These are phyloP conservation scores for Diaporthe velutina DNA, from an alignment of 2,329 filamentous ascomycete species.

Conservation along the genomic window DNA sequence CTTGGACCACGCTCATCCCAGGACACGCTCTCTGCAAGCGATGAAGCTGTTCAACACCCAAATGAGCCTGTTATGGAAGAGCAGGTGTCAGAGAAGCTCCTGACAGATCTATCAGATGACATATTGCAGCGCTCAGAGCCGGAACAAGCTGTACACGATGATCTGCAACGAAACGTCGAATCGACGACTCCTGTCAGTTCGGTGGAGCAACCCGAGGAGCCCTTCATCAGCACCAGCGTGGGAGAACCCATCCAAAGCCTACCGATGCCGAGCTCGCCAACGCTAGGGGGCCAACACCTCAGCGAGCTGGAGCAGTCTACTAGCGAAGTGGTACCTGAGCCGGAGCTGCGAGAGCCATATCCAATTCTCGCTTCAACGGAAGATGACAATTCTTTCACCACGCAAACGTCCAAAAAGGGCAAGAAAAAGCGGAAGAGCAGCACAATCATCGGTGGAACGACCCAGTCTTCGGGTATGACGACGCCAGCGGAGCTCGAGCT, in stretches of 20 bases:
- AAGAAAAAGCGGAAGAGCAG: conserved; percentile 43
- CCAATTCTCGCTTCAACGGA: conserved; percentile 39
- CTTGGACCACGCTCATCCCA: neutral
- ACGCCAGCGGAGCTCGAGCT: neutral
- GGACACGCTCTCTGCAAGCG: neutral
- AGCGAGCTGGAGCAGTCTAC: neutral
- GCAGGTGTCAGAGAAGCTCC: neutral
- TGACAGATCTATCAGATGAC: neutral
- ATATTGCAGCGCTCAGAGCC: neutral
- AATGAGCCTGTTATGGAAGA: neutral
- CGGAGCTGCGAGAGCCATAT: conserved; percentile 38
- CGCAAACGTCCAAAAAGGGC: conserved; percentile 51
- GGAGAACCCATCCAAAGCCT: neutral
- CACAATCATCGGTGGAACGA: neutral
- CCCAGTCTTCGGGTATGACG: conserved; percentile 1
- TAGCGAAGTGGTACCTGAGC: neutral
- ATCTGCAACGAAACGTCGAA: neutral
- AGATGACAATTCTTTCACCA: conserved; percentile 38
- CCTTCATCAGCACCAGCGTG: too few species aligned
- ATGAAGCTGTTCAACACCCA: neutral
- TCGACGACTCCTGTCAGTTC: neutral
- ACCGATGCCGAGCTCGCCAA: neutral
- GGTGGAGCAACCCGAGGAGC: neutral
- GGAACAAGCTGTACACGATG: neutral
- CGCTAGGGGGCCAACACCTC: neutral